Evolutionary conservation across 2,329 filamentous ascomycete genomes (phyloP).

Genomic region (Cercospora sesami): DNA sequence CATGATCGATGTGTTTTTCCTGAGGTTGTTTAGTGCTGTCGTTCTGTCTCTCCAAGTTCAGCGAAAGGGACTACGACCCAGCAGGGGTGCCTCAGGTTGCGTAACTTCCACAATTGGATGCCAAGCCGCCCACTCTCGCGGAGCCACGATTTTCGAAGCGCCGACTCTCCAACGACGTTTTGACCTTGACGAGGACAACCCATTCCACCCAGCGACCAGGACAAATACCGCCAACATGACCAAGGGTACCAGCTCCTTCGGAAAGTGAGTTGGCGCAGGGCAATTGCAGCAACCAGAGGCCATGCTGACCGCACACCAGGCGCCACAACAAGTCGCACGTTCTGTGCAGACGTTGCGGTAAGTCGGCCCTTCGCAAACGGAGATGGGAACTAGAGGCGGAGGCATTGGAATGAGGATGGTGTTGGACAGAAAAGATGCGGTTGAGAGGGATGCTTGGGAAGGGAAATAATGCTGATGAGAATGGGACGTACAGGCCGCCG

Average conservation of each 20-base stretch:
- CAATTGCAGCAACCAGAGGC: neutral
- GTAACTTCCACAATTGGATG: neutral
- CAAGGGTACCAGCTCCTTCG: conserved; percentile 18
- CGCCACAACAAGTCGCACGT: conserved; percentile 99
- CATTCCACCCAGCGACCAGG: conserved; percentile 14
- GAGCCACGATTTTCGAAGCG: conserved; percentile 7
- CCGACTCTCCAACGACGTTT: conserved; percentile 3
- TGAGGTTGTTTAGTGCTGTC: no score
- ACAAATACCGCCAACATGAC: conserved; percentile 17
- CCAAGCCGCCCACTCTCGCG: conserved; percentile 6
- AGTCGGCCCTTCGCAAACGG: conserved; percentile 48
- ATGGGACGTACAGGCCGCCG: conserved; percentile 67
- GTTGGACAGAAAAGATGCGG: neutral
- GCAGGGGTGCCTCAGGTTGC: neutral
- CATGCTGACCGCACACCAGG: conserved; percentile 44
- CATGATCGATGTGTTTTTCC: no score
- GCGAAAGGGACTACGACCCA: no score
- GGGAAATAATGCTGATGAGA: conserved; percentile 34
- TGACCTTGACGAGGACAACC: conserved; percentile 6
- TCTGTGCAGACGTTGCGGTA: conserved; percentile 97
- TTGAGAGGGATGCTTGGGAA: neutral
- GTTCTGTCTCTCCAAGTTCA: no score
- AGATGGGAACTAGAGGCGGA: conserved; percentile 7
- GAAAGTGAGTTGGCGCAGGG: conserved; percentile 11
- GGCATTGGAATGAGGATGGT: conserved; percentile 3